Percentiles rank a stretch among this genome's conserved stretches.
phyloP scores from a whole-genome alignment of 2,329 filamentous ascomycete genomes.

The Massarina eburnea region DNA sequence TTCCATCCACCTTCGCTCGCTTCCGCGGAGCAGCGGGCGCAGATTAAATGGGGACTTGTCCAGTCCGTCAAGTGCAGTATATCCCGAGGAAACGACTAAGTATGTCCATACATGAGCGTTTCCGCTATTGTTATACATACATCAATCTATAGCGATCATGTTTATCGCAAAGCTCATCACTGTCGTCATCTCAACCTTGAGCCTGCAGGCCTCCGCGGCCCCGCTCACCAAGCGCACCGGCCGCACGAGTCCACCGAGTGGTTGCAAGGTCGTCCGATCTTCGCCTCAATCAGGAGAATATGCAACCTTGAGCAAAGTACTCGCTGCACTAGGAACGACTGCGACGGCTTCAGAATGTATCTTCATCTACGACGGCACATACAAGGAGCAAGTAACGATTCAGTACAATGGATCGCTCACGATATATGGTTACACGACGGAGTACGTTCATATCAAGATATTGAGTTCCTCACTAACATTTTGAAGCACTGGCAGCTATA shows the following conservation, averaged over 20 bases:
- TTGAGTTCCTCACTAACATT: background rate
- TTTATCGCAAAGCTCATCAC: background rate
- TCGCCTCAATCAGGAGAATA: conserved; percentile 40
- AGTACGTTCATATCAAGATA: conserved; percentile 12
- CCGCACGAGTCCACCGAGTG: conserved; percentile 48
- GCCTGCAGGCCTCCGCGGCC: background rate
- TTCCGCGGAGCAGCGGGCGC: too few species aligned
- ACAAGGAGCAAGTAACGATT: conserved; percentile 59
- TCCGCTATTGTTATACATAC: too few species aligned
- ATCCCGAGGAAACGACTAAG: too few species aligned
- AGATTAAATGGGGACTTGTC: too few species aligned
- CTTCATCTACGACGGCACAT: conserved; percentile 60
- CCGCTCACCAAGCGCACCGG: conserved; percentile 10
- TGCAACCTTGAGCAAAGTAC: conserved; percentile 45
- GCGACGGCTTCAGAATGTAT: conserved; percentile 47
- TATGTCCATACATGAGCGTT: too few species aligned
- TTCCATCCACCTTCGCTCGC: too few species aligned
- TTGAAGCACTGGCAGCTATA: conserved; percentile 38
- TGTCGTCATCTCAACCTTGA: background rate
- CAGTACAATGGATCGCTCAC: conserved; percentile 38
- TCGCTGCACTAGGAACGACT: conserved; percentile 48
- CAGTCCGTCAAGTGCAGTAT: too few species aligned
- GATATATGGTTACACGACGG: conserved; percentile 7
- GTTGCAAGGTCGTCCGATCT: conserved; percentile 50
- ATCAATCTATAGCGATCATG: background rate